These are phyloP conservation scores for Astragalus glycyphyllos DNA, from an alignment of 306 rosid genomes.

Conservation along the genomic window DNA sequence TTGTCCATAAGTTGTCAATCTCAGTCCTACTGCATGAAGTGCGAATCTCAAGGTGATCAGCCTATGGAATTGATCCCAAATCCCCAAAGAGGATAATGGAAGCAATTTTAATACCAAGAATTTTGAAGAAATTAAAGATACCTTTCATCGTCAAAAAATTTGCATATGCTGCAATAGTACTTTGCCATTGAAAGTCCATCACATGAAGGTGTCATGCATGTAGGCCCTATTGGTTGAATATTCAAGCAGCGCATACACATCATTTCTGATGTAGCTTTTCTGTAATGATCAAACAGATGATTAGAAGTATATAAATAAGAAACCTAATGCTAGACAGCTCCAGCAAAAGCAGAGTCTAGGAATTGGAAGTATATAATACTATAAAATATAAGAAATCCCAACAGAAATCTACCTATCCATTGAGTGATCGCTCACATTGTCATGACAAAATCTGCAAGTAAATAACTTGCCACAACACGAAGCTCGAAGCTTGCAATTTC, in stretches of 20 bases:
- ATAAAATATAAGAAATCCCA: slow-evolving; percentile 38
- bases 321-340: background rate
- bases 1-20: slow-evolving; percentile 30
- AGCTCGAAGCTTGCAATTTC: slow-evolving; percentile 98
- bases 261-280: slow-evolving; percentile 90
- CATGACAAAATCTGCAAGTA: slow-evolving; percentile 97
- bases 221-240: slow-evolving; percentile 82
- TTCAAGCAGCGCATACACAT: slow-evolving; percentile 91
- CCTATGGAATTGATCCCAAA: slow-evolving; percentile 23
- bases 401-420: slow-evolving; percentile 85
- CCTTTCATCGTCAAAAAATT: slow-evolving; percentile 99
- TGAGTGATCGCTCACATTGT: slow-evolving; percentile 96
- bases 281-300: slow-evolving; percentile 49
- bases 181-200: slow-evolving; percentile 86
- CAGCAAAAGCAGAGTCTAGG: background rate
- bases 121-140: slow-evolving; percentile 43
- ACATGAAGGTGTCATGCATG: slow-evolving; percentile 89
- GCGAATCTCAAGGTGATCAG: slow-evolving; percentile 5
- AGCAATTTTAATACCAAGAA: slow-evolving; percentile 18
- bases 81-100: background rate
- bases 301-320: slow-evolving; percentile 6
- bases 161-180: slow-evolving; percentile 90
- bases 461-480: slow-evolving; percentile 95
- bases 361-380: slow-evolving; percentile 36
- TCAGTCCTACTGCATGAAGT: slow-evolving; percentile 25